Conservation (phyloP, 139 green algal species). For the Tetradesmus lagerheimii region DNA sequence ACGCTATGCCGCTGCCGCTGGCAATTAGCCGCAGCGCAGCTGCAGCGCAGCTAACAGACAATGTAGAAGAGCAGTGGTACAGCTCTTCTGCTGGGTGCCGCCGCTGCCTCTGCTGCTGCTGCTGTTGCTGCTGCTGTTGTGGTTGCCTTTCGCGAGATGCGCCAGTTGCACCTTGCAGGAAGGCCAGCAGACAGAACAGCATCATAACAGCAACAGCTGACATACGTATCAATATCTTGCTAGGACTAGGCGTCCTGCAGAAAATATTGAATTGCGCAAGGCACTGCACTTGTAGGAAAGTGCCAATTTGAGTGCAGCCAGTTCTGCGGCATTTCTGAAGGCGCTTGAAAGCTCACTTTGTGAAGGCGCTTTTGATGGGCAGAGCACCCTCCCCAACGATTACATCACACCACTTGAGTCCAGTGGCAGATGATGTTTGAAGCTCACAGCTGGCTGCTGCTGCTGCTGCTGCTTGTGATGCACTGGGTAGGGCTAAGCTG, state of each 20-base stretch:
- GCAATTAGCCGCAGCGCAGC: too few species aligned
- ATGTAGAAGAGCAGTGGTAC: too few species aligned
- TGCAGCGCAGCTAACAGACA: neutral
- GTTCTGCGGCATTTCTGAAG: too few species aligned
- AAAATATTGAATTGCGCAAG: too few species aligned
- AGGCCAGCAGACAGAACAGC: too few species aligned
- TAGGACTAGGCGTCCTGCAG: too few species aligned
- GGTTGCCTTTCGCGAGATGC: too few species aligned
- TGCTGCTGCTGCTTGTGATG: neutral
- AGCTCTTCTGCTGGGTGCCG: too few species aligned
- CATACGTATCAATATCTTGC: neutral
- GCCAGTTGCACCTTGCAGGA: too few species aligned
- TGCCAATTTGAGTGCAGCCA: too few species aligned
- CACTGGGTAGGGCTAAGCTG: neutral
- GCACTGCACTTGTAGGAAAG: too few species aligned
- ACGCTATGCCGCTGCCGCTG: too few species aligned
- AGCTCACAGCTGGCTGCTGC: constrained; percentile 5
- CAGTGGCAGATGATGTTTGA: neutral
- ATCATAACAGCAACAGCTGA: neutral
- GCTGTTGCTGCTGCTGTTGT: neutral
- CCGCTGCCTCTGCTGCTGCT: neutral
- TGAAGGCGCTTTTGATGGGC: constrained; percentile 32
- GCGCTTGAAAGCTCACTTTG: constrained; percentile 28
- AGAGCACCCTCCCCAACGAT: neutral
- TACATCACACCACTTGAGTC: constrained; percentile 41